Conservation (phyloP, 2,329 filamentous ascomycete species). For the Davidsoniella neocaledoniae region DNA sequence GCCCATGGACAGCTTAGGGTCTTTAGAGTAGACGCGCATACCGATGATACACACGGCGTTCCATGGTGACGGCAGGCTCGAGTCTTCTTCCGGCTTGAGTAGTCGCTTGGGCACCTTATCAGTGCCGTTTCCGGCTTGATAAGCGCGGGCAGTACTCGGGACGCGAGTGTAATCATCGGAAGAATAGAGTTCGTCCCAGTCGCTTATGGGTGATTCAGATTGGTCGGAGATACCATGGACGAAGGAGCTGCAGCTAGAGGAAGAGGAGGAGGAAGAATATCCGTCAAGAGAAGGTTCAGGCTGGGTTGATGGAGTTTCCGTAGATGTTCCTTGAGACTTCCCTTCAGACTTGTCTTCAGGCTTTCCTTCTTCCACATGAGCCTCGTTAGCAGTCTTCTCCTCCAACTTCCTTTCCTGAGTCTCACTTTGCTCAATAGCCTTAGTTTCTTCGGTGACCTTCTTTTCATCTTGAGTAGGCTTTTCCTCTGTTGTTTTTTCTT, state of each 20-base stretch:
- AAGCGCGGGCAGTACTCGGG: slow-evolving; percentile 19
- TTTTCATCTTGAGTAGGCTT: no score
- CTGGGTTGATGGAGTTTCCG: slow-evolving; percentile 9
- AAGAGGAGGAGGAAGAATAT: slow-evolving; percentile 36
- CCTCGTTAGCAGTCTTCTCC: slow-evolving; percentile 6
- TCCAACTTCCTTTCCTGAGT: background rate
- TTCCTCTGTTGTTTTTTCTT: background rate
- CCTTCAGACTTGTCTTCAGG: slow-evolving; percentile 12
- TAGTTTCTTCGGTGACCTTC: slow-evolving; percentile 10
- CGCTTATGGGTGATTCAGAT: slow-evolving; percentile 41
- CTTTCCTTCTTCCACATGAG: slow-evolving; percentile 13
- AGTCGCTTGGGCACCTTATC: slow-evolving; percentile 20
- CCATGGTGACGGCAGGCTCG: slow-evolving; percentile 40
- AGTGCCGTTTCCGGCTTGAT: slow-evolving; percentile 18
- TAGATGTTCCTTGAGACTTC: slow-evolving; percentile 12
- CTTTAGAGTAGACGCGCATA: slow-evolving; percentile 43
- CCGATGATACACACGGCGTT: slow-evolving; percentile 46
- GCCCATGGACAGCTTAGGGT: slow-evolving; percentile 34
- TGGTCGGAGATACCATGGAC: slow-evolving; percentile 26
- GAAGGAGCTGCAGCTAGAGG: slow-evolving; percentile 39
- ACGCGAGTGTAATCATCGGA: slow-evolving; percentile 40
- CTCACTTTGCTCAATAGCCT: slow-evolving; percentile 3
- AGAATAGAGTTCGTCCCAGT: slow-evolving; percentile 43
- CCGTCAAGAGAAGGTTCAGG: background rate
- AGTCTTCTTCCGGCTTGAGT: slow-evolving; percentile 37